phyloP scores from a whole-genome alignment of 2,329 filamentous ascomycete species.

The Fusarium sp. region DNA sequence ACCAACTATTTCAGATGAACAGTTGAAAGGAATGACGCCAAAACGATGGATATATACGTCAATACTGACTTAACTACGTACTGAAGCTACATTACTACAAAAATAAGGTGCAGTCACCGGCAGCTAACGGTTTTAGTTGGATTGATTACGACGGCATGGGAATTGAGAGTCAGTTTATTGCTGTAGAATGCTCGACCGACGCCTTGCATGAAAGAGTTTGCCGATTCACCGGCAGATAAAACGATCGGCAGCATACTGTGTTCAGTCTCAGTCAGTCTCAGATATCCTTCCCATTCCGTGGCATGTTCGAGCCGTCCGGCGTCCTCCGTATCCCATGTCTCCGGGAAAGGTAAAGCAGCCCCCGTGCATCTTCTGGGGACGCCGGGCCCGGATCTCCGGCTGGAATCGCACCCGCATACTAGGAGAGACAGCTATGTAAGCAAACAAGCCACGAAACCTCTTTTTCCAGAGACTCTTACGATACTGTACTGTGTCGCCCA shows the following conservation, averaged over 20 bases:
- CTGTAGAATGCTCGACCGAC: neutral
- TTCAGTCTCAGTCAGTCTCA: neutral
- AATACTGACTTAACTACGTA: slow-evolving; percentile 6
- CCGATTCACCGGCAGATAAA: slow-evolving; percentile 6
- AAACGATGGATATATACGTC: slow-evolving; percentile 39
- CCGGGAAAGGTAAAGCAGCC: slow-evolving; percentile 19
- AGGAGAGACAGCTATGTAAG: neutral
- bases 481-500: neutral
- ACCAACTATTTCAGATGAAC: neutral
- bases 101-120: neutral
- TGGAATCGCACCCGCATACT: slow-evolving; percentile 20
- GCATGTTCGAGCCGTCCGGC: slow-evolving; percentile 31
- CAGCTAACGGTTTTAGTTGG: neutral
- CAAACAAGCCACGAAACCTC: neutral
- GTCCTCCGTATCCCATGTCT: slow-evolving; percentile 26
- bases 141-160: neutral
- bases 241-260: slow-evolving; percentile 2
- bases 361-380: slow-evolving; percentile 32
- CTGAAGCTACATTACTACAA: slow-evolving; percentile 5
- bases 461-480: neutral
- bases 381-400: slow-evolving; percentile 36
- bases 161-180: neutral
- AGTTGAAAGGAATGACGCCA: slow-evolving; percentile 41
- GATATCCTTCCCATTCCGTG: slow-evolving; percentile 28
- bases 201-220: neutral